Conservation (phyloP, 2,329 filamentous ascomycete species). For the Penicillium sp. region DNA sequence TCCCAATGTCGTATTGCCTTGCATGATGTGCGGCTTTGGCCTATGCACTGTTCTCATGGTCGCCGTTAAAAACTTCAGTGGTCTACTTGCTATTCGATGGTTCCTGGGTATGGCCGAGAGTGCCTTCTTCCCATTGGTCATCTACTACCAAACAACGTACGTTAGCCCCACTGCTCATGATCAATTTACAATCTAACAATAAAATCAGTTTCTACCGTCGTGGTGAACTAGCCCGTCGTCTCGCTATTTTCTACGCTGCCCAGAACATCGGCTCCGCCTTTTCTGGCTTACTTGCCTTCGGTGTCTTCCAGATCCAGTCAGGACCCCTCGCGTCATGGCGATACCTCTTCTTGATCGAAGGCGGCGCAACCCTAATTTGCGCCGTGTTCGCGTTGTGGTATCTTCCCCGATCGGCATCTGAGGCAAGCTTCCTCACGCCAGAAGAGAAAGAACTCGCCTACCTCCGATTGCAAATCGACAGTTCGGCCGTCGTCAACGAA, state of each 20-base stretch:
- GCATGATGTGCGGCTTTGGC: conserved; percentile 30
- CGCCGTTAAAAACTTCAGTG: conserved; percentile 24
- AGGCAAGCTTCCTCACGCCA: conserved; percentile 41
- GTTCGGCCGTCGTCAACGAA: conserved; percentile 32
- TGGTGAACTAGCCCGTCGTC: conserved; percentile 27
- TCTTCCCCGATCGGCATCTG: conserved; percentile 39
- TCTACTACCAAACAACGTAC: conserved; percentile 30
- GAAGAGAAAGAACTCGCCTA: conserved; percentile 40
- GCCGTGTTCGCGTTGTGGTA: conserved; percentile 41
- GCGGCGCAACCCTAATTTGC: conserved; percentile 39
- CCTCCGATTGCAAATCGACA: conserved; percentile 38
- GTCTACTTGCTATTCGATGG: conserved; percentile 27
- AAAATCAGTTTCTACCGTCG: conserved; percentile 27
- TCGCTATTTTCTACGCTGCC: conserved; percentile 33
- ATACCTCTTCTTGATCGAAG: conserved; percentile 50
- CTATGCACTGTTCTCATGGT: conserved; percentile 24
- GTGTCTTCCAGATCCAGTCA: conserved; percentile 40
- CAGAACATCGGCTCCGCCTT: conserved; percentile 31
- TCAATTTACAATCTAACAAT: not conserved
- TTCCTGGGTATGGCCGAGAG: conserved; percentile 30
- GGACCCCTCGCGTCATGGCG: conserved; percentile 42
- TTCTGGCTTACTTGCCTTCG: conserved; percentile 38
- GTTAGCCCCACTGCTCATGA: not conserved
- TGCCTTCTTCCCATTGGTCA: conserved; percentile 30
- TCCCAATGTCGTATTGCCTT: conserved; percentile 26